phyloP scores from a whole-genome alignment of 495 filamentous ascomycete genomes.

The Penicillium longicatenatum region DNA sequence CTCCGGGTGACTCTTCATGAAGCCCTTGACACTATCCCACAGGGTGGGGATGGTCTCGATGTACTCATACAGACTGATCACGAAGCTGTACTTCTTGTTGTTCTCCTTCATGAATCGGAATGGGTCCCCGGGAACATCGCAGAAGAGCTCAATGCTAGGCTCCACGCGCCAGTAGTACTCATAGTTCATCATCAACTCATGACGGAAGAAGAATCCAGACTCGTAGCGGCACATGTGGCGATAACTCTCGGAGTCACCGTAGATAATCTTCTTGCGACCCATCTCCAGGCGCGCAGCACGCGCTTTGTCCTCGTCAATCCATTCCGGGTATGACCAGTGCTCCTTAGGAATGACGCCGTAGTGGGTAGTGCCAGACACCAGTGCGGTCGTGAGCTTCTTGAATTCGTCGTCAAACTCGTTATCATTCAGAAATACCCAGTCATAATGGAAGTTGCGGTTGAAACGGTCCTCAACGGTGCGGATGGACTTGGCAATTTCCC shows the following conservation, averaged over 20 bases:
- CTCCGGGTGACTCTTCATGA: slow-evolving; percentile 85
- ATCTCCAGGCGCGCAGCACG: slow-evolving; percentile 80
- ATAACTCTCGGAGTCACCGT: slow-evolving; percentile 90
- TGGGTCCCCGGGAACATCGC: slow-evolving; percentile 80
- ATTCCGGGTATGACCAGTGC: slow-evolving; percentile 88
- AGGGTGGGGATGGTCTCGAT: slow-evolving; percentile 93
- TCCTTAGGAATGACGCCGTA: slow-evolving; percentile 84
- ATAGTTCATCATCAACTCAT: slow-evolving; percentile 77
- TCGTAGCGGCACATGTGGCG: slow-evolving; percentile 95
- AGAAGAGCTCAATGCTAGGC: slow-evolving; percentile 84
- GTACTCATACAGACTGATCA: slow-evolving; percentile 91
- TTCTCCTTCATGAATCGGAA: slow-evolving; percentile 88
- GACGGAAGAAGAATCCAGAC: slow-evolving; percentile 91
- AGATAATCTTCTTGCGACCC: slow-evolving; percentile 84
- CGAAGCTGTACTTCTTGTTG: slow-evolving; percentile 89
- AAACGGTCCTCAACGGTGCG: slow-evolving; percentile 96
- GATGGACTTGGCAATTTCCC: slow-evolving; percentile 95
- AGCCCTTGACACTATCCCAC: slow-evolving; percentile 91
- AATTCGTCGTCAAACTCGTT: slow-evolving; percentile 88
- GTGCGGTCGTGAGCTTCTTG: slow-evolving; percentile 83
- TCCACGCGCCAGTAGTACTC: slow-evolving; percentile 95
- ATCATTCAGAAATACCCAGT: slow-evolving; percentile 99
- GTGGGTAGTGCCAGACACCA: slow-evolving; percentile 87
- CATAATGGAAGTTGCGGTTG: slow-evolving; percentile 94
- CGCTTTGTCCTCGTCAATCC: slow-evolving; percentile 86